Percentiles rank a stretch among this genome's conserved stretches.
Conservation (phyloP, 768 basidiomycete species). For the Scleroderma citrinum region DNA sequence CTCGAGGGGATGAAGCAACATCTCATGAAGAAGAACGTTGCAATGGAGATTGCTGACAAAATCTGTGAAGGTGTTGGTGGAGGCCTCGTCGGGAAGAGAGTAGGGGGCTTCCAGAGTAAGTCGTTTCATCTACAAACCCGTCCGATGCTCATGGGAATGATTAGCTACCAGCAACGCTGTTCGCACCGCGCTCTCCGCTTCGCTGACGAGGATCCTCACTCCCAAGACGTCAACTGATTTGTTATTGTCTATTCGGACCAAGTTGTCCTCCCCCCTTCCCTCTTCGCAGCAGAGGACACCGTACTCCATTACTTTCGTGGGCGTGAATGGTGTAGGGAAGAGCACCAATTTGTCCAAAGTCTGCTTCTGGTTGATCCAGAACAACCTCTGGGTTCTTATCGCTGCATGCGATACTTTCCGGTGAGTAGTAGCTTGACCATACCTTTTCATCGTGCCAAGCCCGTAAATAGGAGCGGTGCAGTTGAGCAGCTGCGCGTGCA, state of each 20-base stretch:
- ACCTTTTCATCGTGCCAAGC: not conserved
- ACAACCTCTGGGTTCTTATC: conserved; percentile 86
- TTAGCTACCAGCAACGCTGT: conserved; percentile 83
- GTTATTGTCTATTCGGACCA: conserved; percentile 86
- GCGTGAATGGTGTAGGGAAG: conserved; percentile 98
- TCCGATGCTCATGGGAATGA: conserved; percentile 6
- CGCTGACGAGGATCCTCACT: conserved; percentile 89
- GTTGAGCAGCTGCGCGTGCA: conserved; percentile 98
- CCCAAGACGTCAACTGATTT: conserved; percentile 98
- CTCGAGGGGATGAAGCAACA: conserved; percentile 95
- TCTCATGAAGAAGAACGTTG: conserved; percentile 98
- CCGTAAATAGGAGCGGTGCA: conserved; percentile 70
- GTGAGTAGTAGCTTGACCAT: conserved; percentile 27
- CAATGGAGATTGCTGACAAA: conserved; percentile 90
- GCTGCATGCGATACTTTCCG: conserved; percentile 99
- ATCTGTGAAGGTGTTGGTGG: conserved; percentile 94
- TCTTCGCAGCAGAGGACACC: conserved; percentile 77
- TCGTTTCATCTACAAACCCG: not conserved
- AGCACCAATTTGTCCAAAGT: conserved; percentile 98
- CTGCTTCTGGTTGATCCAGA: conserved; percentile 98
- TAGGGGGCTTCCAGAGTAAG: conserved; percentile 85
- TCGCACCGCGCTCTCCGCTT: conserved; percentile 72
- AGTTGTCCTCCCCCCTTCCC: conserved; percentile 66
- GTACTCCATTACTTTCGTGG: conserved; percentile 93
- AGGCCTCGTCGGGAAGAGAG: conserved; percentile 82